Evolutionary conservation across 805 yeast species (phyloP).

Genomic region (Brettanomyces bruxellensis): DNA sequence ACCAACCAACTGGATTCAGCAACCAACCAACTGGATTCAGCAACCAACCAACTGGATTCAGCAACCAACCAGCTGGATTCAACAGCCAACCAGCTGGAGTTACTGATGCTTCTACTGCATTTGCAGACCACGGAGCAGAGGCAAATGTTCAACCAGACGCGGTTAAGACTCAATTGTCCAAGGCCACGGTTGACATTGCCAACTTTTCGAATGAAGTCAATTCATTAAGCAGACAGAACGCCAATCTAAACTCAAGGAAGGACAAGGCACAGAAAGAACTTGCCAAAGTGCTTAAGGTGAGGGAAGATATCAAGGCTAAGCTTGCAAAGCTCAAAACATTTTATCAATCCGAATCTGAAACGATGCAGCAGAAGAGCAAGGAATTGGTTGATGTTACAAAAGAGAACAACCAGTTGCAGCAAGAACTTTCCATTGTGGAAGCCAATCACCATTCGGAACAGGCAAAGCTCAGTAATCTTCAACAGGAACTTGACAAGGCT

Average conservation of each 20-base stretch:
- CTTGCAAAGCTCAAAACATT: slow-evolving; percentile 55
- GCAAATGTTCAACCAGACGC: slow-evolving; percentile 41
- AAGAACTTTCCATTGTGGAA: slow-evolving; percentile 68
- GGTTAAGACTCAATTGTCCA: slow-evolving; percentile 27
- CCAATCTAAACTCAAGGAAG: slow-evolving; percentile 60
- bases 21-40: slow-evolving; percentile 4
- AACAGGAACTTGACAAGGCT: slow-evolving; percentile 51
- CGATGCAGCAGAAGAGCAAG: slow-evolving; percentile 63
- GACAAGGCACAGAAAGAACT: slow-evolving; percentile 71
- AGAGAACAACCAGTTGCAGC: slow-evolving; percentile 61
- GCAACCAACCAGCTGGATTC: slow-evolving; percentile 3
- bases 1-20: slow-evolving; percentile 10
- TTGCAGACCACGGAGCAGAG: background rate
- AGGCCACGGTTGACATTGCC: slow-evolving; percentile 79
- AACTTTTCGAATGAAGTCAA: slow-evolving; percentile 78
- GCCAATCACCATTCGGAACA: slow-evolving; percentile 70
- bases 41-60: slow-evolving; percentile 4
- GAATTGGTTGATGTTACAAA: slow-evolving; percentile 47
- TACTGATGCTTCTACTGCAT: background rate
- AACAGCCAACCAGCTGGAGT: background rate
- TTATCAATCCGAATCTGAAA: slow-evolving; percentile 71
- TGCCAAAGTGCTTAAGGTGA: slow-evolving; percentile 53
- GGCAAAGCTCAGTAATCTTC: slow-evolving; percentile 51
- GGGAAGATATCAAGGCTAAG: slow-evolving; percentile 66
- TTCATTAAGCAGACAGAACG: slow-evolving; percentile 68